Evolutionary conservation across 1,139 yeast genomes (phyloP), one percentile per base, ranked within the genome.

Genomic region (Magnusiomyces magnusii): DNA sequence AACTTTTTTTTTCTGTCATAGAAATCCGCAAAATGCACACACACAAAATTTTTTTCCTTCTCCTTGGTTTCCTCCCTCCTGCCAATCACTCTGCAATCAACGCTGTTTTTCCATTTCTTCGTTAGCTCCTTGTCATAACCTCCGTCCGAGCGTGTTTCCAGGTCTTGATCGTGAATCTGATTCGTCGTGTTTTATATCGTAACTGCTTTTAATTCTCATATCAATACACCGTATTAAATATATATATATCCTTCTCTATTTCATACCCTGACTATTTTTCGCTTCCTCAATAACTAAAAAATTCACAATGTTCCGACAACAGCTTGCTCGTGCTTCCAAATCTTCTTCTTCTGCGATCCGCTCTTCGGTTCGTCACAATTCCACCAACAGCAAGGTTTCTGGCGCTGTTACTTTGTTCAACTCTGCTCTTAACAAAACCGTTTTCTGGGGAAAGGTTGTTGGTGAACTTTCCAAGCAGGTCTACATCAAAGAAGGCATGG

Each of bases 401-500:
- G 79, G 80, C 63, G 72, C 80, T 65, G 70, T 79, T 21, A 34
- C 19, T 25, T 36, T 19, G 21, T 21, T 19, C 34, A 36, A 21
- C 47, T 57, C 57, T 50, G 49, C 54, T 51, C 66, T 71, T 59
- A 69, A 71, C 64, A 51, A 63, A 51, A 64, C 73, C 53, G 58
- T 75, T 57, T 93, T 90, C 86, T 93, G 96, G 91, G 77, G 88
- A 68, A 93, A 92, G 79, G 98, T 93, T 63, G 79, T 84, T 61
- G 89, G 83, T 66, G 97, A 93, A 78, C 76, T 93, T 67, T 88
- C 91, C 62, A 93, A 92, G 78, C 87, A 87, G 73, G 88, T 93
- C 63, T 92, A 91, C 82, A 78, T 86, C 71, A 86, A 87, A 75
- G 99, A 93, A 79, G 95, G 92, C 64, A 80, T 93, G 70, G 89